Evolutionary conservation across 2,329 filamentous ascomycete genomes (phyloP), one percentile per base, ranked within the genome.

Genomic region (Cordyceps fumosorosea): DNA sequence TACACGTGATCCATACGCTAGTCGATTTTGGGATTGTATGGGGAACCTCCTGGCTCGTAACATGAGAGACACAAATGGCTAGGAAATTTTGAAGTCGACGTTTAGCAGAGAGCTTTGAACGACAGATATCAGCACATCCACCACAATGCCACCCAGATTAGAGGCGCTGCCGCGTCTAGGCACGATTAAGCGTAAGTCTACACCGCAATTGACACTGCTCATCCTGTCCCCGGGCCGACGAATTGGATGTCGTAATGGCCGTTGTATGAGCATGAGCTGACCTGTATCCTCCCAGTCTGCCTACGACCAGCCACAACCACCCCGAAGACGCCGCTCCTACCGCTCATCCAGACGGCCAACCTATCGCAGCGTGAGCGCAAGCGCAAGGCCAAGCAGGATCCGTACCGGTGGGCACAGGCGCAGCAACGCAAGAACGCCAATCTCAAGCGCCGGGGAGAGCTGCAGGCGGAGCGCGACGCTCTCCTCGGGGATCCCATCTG

Each of bases 351-450:
- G 67, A 84, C 84, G 65, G 88, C 89, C 56, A 85, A 84, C 67
- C 73, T 87, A 24, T 84, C 85, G 45, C 77, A 77, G 57, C 81
- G 85, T 67, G 84, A 89, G 67, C 84, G 84, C 76, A 86, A 86
- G 72, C 82, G 84, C 64, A 81, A 84, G 65, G 84, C 83, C 64
- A 86, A 89, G 72, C 84, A 85, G 71, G 91, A 98, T 69, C 92
- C 92, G 0, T 97, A 96, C 72, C 82, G 88, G 64, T 84, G 89
- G 75, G 89, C 89, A 3, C 91, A 96, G 75, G 87, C 90, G 37
- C 85, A 89, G 69, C 90, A 92, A 72, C 88, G 91, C 65, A 96
- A 93, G 75, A 86, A 89, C 12, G 90, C 89, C 67, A 96, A 96
- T 72, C 74, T 93, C 52, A 84, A 89, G 70, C 86, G 91, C 57